Evolutionary conservation across 2,329 filamentous ascomycete species (phyloP).

Genomic region (Microascus cirrosus): DNA sequence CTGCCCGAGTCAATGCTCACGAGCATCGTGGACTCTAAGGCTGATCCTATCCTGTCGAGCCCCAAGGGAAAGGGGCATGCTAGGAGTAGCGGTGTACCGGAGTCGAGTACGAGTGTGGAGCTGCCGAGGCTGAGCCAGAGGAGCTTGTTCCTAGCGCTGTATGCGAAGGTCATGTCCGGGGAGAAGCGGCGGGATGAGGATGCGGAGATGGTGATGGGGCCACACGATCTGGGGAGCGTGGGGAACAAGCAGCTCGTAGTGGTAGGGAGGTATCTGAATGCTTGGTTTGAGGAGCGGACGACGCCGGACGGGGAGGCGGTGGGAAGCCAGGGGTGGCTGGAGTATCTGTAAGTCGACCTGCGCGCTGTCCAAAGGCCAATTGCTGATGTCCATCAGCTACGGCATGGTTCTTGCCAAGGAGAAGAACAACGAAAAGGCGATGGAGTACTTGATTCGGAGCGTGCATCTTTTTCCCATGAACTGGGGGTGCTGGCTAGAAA

Average conservation of each 20-base stretch:
- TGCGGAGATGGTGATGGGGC: constrained; percentile 92
- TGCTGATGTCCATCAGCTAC: constrained; percentile 38
- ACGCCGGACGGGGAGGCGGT: constrained; percentile 46
- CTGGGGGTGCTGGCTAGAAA: constrained; percentile 94
- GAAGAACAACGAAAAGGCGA: constrained; percentile 77
- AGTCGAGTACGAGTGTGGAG: constrained; percentile 11
- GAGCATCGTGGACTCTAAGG: constrained; percentile 44
- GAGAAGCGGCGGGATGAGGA: constrained; percentile 97
- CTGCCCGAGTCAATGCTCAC: constrained; percentile 70
- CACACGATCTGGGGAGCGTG: constrained; percentile 75
- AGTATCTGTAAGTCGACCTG: constrained; percentile 50
- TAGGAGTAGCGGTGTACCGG: constrained; percentile 11
- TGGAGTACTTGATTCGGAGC: constrained; percentile 78
- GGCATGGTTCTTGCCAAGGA: constrained; percentile 83
- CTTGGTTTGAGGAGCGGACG: constrained; percentile 64
- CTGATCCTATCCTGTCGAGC: constrained; percentile 23
- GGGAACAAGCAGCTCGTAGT: constrained; percentile 74
- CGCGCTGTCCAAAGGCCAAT: too few species aligned
- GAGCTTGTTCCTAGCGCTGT: constrained; percentile 82
- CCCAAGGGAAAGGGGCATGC: constrained; percentile 53
- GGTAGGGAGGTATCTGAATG: constrained; percentile 64
- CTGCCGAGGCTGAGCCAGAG: constrained; percentile 68
- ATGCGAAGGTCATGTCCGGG: constrained; percentile 84
- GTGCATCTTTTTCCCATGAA: constrained; percentile 89
- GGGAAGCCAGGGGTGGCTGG: constrained; percentile 81